Conservation (phyloP, 2,329 filamentous ascomycete genomes). For the Colletotrichum sp. region DNA sequence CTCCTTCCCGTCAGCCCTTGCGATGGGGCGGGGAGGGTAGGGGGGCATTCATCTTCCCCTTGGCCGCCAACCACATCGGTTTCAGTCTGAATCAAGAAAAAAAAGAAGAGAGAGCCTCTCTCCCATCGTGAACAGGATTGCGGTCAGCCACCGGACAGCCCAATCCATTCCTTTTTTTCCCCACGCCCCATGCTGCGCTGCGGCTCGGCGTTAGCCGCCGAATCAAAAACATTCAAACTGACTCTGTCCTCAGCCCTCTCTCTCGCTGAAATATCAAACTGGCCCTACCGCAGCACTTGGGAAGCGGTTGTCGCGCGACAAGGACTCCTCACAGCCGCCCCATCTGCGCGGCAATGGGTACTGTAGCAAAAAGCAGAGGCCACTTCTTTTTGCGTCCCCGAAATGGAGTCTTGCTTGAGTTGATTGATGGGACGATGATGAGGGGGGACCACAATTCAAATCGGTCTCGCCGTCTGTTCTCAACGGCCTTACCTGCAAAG, state of each 20-base stretch:
- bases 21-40: background rate
- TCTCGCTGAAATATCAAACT: background rate
- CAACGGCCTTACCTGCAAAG: background rate
- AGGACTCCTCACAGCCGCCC: background rate
- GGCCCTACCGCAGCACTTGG: background rate
- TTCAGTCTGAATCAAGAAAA: constrained; percentile 3
- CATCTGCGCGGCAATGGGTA: background rate
- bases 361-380: background rate
- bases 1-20: background rate
- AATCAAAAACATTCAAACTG: background rate
- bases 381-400: background rate
- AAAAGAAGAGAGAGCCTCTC: background rate
- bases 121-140: background rate
- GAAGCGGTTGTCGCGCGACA: background rate
- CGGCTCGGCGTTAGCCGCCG: constrained; percentile 9
- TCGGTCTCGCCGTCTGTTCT: constrained; percentile 1
- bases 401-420: background rate
- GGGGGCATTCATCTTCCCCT: background rate
- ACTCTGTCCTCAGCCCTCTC: background rate
- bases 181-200: background rate
- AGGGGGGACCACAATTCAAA: background rate
- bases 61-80: background rate
- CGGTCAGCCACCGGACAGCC: background rate
- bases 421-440: background rate
- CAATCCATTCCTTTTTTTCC: background rate